Percentiles rank a stretch among this genome's conserved stretches.
phyloP scores from a whole-genome alignment of 1,284 basidiomycete species.

The Hymenochaete sp. region DNA sequence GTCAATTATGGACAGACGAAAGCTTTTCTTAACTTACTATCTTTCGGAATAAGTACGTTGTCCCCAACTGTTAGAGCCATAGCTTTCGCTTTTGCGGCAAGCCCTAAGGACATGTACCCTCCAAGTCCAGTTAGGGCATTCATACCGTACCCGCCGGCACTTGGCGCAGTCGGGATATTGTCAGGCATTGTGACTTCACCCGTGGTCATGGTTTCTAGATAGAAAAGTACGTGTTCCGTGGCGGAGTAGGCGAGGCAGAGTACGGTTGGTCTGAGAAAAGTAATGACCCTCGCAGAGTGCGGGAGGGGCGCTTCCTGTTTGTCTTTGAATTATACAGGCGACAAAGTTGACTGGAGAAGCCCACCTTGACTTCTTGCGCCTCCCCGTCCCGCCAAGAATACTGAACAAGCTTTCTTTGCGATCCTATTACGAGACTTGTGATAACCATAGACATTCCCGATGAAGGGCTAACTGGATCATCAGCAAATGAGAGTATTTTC shows the following conservation, averaged over 20 bases:
- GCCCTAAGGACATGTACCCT: slow-evolving; percentile 82
- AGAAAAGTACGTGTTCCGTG: slow-evolving; percentile 70
- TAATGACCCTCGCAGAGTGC: slow-evolving; percentile 75
- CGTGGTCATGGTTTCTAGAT: slow-evolving; percentile 47
- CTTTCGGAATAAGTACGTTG: slow-evolving; percentile 71
- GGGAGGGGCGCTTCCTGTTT: slow-evolving; percentile 69
- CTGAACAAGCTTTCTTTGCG: slow-evolving; percentile 75
- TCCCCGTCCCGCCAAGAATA: slow-evolving; percentile 85
- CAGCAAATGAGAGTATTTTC: slow-evolving; percentile 17
- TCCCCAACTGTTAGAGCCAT: slow-evolving; percentile 52
- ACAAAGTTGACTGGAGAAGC: slow-evolving; percentile 20
- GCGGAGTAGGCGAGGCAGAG: slow-evolving; percentile 73
- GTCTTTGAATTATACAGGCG: slow-evolving; percentile 11
- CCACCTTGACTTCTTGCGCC: slow-evolving; percentile 64
- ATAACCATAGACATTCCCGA: slow-evolving; percentile 51
- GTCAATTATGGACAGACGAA: slow-evolving; percentile 4
- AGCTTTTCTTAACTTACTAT: slow-evolving; percentile 55
- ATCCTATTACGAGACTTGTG: slow-evolving; percentile 80
- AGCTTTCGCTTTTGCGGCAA: slow-evolving; percentile 68
- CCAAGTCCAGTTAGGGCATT: slow-evolving; percentile 72
- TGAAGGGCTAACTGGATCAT: slow-evolving; percentile 20
- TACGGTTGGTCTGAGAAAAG: slow-evolving; percentile 55
- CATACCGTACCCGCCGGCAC: slow-evolving; percentile 46
- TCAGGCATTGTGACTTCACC: slow-evolving; percentile 50
- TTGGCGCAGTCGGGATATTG: slow-evolving; percentile 30